Conservation (phyloP, 2,329 filamentous ascomycete species). For the Coniella lustricola region DNA sequence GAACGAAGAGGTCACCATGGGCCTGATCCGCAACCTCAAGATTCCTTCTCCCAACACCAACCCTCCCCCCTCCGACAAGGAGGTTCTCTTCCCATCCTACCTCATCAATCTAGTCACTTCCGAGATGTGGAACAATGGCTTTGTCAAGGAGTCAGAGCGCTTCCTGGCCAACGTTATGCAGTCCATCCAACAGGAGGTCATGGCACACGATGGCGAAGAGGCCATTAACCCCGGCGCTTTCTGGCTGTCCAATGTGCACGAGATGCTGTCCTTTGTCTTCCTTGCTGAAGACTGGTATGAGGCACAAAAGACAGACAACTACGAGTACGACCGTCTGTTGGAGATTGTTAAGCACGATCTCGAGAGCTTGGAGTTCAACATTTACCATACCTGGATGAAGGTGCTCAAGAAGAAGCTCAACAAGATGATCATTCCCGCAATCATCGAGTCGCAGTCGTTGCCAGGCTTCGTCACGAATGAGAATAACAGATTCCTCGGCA, state of each 20-base stretch:
- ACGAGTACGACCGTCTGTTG: constrained; percentile 92
- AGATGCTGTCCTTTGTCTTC: constrained; percentile 99
- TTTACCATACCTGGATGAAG: constrained; percentile 99
- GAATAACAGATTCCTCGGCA: constrained; percentile 95
- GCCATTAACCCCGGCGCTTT: constrained; percentile 96
- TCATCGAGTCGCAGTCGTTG: constrained; percentile 97
- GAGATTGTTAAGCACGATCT: constrained; percentile 99
- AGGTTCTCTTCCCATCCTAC: constrained; percentile 96
- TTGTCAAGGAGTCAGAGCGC: constrained; percentile 97
- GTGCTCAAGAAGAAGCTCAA: constrained; percentile 98
- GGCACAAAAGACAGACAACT: constrained; percentile 98
- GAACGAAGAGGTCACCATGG: constrained; percentile 95
- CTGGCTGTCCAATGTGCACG: constrained; percentile 98
- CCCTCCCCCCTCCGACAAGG: constrained; percentile 92
- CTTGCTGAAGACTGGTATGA: constrained; percentile 99
- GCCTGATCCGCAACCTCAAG: constrained; percentile 91
- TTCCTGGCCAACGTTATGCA: constrained; percentile 99
- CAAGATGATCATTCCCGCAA: constrained; percentile 99
- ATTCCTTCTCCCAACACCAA: constrained; percentile 83
- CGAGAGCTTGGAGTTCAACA: constrained; percentile 98
- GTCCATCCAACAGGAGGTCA: constrained; percentile 97
- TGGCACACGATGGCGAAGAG: constrained; percentile 97
- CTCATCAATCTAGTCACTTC: constrained; percentile 98
- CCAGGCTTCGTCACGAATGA: constrained; percentile 98
- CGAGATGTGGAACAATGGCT: constrained; percentile 99